Conservation (phyloP, 2,329 filamentous ascomycete genomes). For the Apiospora kogelbergensis region DNA sequence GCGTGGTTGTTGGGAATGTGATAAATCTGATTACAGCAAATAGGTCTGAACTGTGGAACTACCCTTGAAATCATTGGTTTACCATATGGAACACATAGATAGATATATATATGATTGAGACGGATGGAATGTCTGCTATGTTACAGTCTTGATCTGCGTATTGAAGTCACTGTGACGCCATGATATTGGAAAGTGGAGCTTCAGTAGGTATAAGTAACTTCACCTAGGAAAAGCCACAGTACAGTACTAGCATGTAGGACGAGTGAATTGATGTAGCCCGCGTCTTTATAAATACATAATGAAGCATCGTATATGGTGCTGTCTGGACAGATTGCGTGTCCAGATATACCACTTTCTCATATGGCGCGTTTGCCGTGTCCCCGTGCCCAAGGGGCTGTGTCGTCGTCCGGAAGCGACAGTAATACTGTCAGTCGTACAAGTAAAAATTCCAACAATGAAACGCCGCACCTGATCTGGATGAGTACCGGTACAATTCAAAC, state of each 20-base stretch:
- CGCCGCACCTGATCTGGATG: not conserved
- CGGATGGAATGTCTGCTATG: not conserved
- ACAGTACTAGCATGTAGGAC: not conserved
- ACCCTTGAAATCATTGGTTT: not conserved
- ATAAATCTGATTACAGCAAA: too few species aligned
- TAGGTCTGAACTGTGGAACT: too few species aligned
- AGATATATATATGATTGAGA: not conserved
- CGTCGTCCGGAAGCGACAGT: not conserved
- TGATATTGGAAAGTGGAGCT: not conserved
- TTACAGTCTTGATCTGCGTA: not conserved
- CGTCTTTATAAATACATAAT: constrained; percentile 1
- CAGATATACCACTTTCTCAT: not conserved
- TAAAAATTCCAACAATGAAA: not conserved
- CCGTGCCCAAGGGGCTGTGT: not conserved
- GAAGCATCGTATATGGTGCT: not conserved
- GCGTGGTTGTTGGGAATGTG: not conserved
- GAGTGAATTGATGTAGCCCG: not conserved
- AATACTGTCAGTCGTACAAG: not conserved
- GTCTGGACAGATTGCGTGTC: not conserved
- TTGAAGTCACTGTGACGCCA: not conserved
- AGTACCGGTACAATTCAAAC: not conserved
- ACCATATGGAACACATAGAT: not conserved
- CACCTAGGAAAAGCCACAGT: not conserved
- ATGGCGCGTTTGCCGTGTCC: not conserved
- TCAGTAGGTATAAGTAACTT: not conserved